Conservation (phyloP, 805 yeast species). For the Starmerella vaccinii region DNA sequence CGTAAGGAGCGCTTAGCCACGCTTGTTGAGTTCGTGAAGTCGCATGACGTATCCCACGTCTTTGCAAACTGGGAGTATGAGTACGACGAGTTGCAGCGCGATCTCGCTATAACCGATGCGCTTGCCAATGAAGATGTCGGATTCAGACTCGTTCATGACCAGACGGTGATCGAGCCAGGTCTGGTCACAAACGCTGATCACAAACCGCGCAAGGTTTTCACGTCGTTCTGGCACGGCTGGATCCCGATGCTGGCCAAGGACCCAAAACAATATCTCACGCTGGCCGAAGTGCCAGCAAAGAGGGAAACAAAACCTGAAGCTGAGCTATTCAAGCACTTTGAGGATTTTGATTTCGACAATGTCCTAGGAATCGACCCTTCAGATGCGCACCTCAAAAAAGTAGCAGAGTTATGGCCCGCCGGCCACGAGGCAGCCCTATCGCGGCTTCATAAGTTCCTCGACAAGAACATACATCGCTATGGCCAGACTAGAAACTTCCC, state of each 20-base stretch:
- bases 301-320: neutral
- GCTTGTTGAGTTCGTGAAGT: conserved; percentile 25
- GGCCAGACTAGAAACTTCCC: conserved; percentile 31
- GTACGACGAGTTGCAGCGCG: conserved; percentile 37
- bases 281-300: conserved; percentile 2
- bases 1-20: conserved; percentile 1
- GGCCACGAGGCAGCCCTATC: conserved; percentile 34
- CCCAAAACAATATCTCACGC: conserved; percentile 6
- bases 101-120: conserved; percentile 21
- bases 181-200: conserved; percentile 32
- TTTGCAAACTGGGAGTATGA: conserved; percentile 38
- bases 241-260: conserved; percentile 27
- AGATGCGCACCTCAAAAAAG: neutral
- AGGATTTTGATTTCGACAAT: conserved; percentile 8
- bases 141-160: conserved; percentile 33
- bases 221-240: conserved; percentile 39
- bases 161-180: conserved; percentile 38
- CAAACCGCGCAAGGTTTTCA: conserved; percentile 36
- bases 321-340: neutral
- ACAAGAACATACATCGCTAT: conserved; percentile 29
- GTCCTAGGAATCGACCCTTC: conserved; percentile 5
- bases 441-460: conserved; percentile 17
- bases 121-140: conserved; percentile 22
- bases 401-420: conserved; percentile 25
- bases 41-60: conserved; percentile 28